These are phyloP conservation scores for Ensete glaucum DNA, from an alignment of 176 grass and related monocot genomes.

Conservation along the genomic window DNA sequence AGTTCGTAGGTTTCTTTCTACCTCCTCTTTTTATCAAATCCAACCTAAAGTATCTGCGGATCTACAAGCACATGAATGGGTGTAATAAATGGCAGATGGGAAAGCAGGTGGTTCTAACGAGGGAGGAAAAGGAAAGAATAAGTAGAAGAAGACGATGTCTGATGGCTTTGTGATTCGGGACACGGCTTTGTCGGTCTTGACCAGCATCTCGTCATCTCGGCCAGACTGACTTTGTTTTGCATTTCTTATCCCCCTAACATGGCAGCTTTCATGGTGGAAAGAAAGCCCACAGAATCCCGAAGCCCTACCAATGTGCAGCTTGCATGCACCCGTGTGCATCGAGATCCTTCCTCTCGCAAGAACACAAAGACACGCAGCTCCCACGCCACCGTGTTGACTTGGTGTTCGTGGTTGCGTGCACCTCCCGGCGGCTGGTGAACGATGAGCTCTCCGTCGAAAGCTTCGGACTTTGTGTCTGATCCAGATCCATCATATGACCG, in stretches of 20 bases:
- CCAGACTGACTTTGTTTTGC: too few species aligned
- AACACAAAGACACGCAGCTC: too few species aligned
- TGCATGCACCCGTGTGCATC: neutral
- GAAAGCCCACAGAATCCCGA: neutral
- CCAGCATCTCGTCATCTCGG: too few species aligned
- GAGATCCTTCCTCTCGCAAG: neutral
- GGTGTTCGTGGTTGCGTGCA: too few species aligned
- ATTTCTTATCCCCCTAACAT: too few species aligned
- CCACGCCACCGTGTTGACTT: too few species aligned
- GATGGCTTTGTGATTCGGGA: neutral
- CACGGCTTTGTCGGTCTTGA: neutral
- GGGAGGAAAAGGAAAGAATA: neutral
- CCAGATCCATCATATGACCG: too few species aligned
- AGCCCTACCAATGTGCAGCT: neutral
- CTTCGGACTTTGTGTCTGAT: too few species aligned
- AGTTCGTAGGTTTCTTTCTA: neutral
- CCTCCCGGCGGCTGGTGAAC: too few species aligned
- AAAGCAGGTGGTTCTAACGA: neutral
- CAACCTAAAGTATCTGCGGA: neutral
- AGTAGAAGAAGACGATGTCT: neutral
- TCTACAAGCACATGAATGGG: neutral
- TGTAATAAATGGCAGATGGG: too few species aligned
- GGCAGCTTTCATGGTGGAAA: neutral
- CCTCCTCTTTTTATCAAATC: neutral
- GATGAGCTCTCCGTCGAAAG: too few species aligned